phyloP scores from a whole-genome alignment of 1,284 basidiomycete species.

The Phaffia rhodozyma region DNA sequence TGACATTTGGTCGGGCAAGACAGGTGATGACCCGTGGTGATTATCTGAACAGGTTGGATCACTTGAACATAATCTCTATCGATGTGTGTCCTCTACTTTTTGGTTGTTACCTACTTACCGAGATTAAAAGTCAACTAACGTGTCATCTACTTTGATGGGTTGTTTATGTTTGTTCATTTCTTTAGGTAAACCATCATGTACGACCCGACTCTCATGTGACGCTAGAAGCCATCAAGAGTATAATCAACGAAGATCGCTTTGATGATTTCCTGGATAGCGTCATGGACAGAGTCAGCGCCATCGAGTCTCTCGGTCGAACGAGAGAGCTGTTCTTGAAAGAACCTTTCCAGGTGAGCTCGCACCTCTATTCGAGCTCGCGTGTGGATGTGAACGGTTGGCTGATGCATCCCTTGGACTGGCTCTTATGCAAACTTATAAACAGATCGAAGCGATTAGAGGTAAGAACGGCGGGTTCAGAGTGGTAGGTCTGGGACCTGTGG shows the following conservation, averaged over 20 bases:
- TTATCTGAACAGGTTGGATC: conserved; percentile 50
- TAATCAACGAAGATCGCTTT: conserved; percentile 58
- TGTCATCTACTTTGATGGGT: neutral
- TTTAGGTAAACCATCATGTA: conserved; percentile 57
- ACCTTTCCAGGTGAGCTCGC: conserved; percentile 27
- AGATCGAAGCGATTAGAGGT: too few relatives aligned
- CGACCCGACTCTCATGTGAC: conserved; percentile 65
- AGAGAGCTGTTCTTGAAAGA: conserved; percentile 35
- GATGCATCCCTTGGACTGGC: too few relatives aligned
- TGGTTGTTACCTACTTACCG: neutral
- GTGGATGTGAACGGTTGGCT: too few relatives aligned
- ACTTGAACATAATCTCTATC: conserved; percentile 53
- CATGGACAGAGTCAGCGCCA: conserved; percentile 52
- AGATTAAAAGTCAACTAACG: neutral
- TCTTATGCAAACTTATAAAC: too few relatives aligned
- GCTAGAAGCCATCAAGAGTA: conserved; percentile 53
- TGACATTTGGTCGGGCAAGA: conserved; percentile 12
- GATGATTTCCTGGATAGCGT: conserved; percentile 58
- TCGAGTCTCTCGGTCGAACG: conserved; percentile 38
- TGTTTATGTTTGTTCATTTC: neutral
- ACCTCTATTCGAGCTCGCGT: too few relatives aligned
- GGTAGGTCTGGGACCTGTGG: too few relatives aligned
- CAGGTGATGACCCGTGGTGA: conserved; percentile 73
- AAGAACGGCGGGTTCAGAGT: too few relatives aligned
- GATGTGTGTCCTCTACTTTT: conserved; percentile 42